These are phyloP conservation scores for Neocucurbitaria cava DNA, from an alignment of 2,329 filamentous ascomycete species.

Conservation along the genomic window DNA sequence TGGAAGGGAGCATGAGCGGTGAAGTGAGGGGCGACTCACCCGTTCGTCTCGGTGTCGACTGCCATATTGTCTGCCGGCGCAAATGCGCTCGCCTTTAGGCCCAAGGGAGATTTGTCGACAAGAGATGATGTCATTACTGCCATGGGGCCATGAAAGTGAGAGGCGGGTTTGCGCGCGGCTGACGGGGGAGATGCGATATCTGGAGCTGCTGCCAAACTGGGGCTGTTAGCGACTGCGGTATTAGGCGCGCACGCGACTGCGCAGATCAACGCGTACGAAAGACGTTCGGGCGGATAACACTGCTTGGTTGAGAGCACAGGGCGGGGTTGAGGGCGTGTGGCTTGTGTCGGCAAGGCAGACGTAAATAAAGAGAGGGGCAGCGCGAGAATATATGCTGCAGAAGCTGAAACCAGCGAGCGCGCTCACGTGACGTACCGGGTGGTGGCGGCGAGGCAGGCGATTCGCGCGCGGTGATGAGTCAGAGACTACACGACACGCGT, in stretches of 20 bases:
- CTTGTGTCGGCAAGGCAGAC: conserved; percentile 23
- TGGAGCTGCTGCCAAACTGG: conserved; percentile 19
- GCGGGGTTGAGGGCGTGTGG: conserved; percentile 24
- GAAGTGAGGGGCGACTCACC: conserved; percentile 59
- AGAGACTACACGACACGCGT: conserved; percentile 26
- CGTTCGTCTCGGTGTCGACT: conserved; percentile 62
- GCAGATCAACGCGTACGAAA: conserved; percentile 20
- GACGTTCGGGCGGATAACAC: conserved; percentile 3
- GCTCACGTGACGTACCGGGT: conserved; percentile 46
- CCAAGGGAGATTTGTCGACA: conserved; percentile 49
- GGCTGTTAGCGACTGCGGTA: conserved; percentile 22
- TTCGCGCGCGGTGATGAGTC: conserved; percentile 35
- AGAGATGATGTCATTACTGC: conserved; percentile 50
- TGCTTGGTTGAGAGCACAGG: conserved; percentile 8
- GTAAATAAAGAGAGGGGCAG: conserved; percentile 26
- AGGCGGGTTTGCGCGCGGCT: conserved; percentile 31
- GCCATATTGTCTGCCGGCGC: conserved; percentile 59
- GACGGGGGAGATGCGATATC: conserved; percentile 13
- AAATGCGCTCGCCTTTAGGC: conserved; percentile 60
- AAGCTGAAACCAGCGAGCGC: conserved; percentile 33
- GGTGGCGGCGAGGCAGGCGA: conserved; percentile 35
- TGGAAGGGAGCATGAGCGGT: conserved; percentile 7
- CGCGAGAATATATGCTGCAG: conserved; percentile 28
- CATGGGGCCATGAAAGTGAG: conserved; percentile 47
- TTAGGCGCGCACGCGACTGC: conserved; percentile 23